A percentile compares a stretch with the other conserved stretches of the same genome.
Evolutionary conservation across 257 asterid species (phyloP).

Genomic region (Anisodus tanguticus): DNA sequence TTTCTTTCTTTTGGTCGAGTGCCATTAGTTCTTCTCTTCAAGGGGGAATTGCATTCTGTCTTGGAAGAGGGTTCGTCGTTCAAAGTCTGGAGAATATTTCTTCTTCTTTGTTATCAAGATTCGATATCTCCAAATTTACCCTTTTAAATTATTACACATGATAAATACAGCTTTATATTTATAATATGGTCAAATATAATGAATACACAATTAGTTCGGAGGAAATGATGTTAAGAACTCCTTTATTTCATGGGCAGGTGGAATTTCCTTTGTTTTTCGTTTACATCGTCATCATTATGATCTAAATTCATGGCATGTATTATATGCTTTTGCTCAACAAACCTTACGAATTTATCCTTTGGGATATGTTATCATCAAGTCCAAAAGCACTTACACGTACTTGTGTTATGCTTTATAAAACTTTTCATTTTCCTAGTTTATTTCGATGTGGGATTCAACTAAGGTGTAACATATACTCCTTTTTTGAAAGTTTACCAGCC

Average conservation of each 20-base stretch:
- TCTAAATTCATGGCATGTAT: too few relatives aligned
- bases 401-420: too few relatives aligned
- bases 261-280: neutral
- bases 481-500: too few relatives aligned
- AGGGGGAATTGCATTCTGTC: slow-evolving; percentile 15
- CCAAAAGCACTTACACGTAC: too few relatives aligned
- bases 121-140: neutral
- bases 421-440: too few relatives aligned
- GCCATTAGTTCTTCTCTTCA: neutral
- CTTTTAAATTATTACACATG: neutral
- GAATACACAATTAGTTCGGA: neutral
- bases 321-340: too few relatives aligned
- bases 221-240: neutral
- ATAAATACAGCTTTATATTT: neutral
- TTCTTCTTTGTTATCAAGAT: neutral
- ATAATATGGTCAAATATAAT: neutral
- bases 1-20: too few relatives aligned
- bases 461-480: too few relatives aligned
- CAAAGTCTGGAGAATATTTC: neutral
- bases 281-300: too few relatives aligned
- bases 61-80: neutral
- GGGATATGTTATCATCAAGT: too few relatives aligned
- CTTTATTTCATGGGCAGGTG: neutral
- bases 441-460: too few relatives aligned
- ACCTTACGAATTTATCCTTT: too few relatives aligned